Base-by-base conservation (phyloP, 2,329 filamentous ascomycete species). In the Fusarium falciforme region DNA sequence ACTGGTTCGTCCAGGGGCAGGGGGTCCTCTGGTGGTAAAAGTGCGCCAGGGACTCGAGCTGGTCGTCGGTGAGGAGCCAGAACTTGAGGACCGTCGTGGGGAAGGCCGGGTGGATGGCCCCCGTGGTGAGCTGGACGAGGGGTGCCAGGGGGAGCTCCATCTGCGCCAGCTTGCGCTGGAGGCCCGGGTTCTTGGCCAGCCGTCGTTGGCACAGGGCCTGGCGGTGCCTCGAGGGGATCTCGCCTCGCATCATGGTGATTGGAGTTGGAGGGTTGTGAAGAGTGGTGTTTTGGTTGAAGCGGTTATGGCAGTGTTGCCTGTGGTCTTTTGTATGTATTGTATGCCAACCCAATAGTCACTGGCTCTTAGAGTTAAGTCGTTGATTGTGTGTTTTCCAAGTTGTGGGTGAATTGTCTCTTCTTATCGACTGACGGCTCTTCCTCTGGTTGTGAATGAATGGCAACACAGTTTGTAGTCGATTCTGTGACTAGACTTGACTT, bases 11-110 rank as follows among this genome's bases (percentile, higher is more conserved):
- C 84, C 86, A 90, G n/a, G 80, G 79, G 67, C 84, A 84, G 1
- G 89, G 90, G 1, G 87, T 89, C 67, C 87, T 87, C 83, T 95
- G 93, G 83, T 93, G 91, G 84, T 94, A 95, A 83, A 93, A 94
- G 74, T 87, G 84, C 4, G 93, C 93, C 44, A 95, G 87, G 63
- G 85, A 84, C 83, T 95, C 93, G 64, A 94, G 90, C 82, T 95
- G 87, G 33, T 83, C 83, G 80, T 93, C 91, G 17, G 92, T 94
- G 40, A 95, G 87, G 35, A 94, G 90, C 88, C 92, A 93, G 83
- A 93, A 94, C 79, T 89, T 87, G 54, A 95, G 89, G 64, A 94
- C 85, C 5, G 89, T 93, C 22, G 79, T 78, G 2, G 93, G 93
- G 80, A 93, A 95, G 64, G 85, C 80, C 0, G 90, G 89, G 77